These are phyloP conservation scores for Suhomyces canberraensis DNA, from an alignment of 805 yeast genomes.

Conservation along the genomic window DNA sequence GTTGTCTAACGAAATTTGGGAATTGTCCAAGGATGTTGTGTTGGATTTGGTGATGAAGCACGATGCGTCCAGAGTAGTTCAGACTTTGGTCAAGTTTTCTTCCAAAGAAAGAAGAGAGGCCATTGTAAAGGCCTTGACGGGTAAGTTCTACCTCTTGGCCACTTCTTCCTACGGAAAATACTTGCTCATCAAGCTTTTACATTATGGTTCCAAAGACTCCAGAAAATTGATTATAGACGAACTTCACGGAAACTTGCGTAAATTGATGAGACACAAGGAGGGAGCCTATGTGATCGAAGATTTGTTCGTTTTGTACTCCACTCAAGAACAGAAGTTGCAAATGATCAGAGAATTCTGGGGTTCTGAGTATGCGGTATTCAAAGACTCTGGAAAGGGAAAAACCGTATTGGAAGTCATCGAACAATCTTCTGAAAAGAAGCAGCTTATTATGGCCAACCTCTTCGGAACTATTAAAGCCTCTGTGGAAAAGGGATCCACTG, in stretches of 20 bases:
- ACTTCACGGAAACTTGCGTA: slow-evolving; percentile 86
- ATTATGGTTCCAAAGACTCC: slow-evolving; percentile 84
- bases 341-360: slow-evolving; percentile 98
- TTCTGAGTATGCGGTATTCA: slow-evolving; percentile 87
- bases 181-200: slow-evolving; percentile 79
- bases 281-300: slow-evolving; percentile 98
- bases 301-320: slow-evolving; percentile 78
- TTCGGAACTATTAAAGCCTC: slow-evolving; percentile 83
- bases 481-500: slow-evolving; percentile 92
- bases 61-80: slow-evolving; percentile 95
- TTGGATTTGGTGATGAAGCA: slow-evolving; percentile 89
- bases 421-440: slow-evolving; percentile 75
- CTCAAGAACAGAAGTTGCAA: slow-evolving; percentile 79
- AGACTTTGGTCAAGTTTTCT: slow-evolving; percentile 85
- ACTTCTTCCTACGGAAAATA: slow-evolving; percentile 94
- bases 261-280: slow-evolving; percentile 93
- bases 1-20: slow-evolving; percentile 83
- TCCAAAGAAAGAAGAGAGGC: slow-evolving; percentile 73
- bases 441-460: slow-evolving; percentile 69
- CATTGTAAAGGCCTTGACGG: slow-evolving; percentile 66
- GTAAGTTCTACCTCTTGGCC: slow-evolving; percentile 76
- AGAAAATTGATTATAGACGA: slow-evolving; percentile 75
- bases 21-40: slow-evolving; percentile 68
- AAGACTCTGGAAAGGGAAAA: slow-evolving; percentile 64
- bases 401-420: slow-evolving; percentile 61